Percentiles rank a stretch among this genome's conserved stretches.
Evolutionary conservation across 2,329 filamentous ascomycete genomes (phyloP).

Genomic region (Mollisia scopiformis): DNA sequence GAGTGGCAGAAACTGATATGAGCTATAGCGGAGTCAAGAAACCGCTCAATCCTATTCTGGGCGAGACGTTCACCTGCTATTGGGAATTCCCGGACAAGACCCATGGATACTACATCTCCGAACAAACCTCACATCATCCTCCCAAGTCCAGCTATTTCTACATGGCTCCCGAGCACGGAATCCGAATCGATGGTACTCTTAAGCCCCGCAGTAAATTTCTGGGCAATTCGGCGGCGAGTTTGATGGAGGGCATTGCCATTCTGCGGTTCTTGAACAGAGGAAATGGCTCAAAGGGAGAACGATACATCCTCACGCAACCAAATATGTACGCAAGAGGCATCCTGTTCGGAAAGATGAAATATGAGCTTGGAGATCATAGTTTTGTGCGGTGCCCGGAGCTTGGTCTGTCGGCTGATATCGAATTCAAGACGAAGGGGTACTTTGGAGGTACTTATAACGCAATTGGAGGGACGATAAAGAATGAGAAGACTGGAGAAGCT

Average conservation of each 20-base stretch:
- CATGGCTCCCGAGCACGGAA: slow-evolving; percentile 91
- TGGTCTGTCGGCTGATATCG: slow-evolving; percentile 84
- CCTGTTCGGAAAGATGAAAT: slow-evolving; percentile 99
- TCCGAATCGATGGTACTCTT: slow-evolving; percentile 92
- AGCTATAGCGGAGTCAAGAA: slow-evolving; percentile 87
- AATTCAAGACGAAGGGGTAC: slow-evolving; percentile 99
- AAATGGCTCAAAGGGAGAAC: slow-evolving; percentile 69
- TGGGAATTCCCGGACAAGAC: slow-evolving; percentile 90
- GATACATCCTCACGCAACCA: slow-evolving; percentile 93
- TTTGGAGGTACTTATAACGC: slow-evolving; percentile 96
- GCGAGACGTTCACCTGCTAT: slow-evolving; percentile 92
- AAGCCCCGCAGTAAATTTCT: slow-evolving; percentile 95
- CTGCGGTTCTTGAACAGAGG: slow-evolving; percentile 81
- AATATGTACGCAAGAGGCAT: slow-evolving; percentile 99
- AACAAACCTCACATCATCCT: slow-evolving; percentile 97
- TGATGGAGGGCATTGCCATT: slow-evolving; percentile 97
- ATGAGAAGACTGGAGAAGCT: slow-evolving; percentile 81
- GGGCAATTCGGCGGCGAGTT: slow-evolving; percentile 93
- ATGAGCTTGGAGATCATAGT: slow-evolving; percentile 95
- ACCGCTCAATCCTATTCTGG: slow-evolving; percentile 92
- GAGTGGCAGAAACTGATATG: background rate
- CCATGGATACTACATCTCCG: slow-evolving; percentile 91
- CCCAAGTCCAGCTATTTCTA: slow-evolving; percentile 99
- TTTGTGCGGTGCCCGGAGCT: slow-evolving; percentile 90
- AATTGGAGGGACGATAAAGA: slow-evolving; percentile 89